phyloP scores from a whole-genome alignment of 78 protist species.

The Protostelium mycophagum region DNA sequence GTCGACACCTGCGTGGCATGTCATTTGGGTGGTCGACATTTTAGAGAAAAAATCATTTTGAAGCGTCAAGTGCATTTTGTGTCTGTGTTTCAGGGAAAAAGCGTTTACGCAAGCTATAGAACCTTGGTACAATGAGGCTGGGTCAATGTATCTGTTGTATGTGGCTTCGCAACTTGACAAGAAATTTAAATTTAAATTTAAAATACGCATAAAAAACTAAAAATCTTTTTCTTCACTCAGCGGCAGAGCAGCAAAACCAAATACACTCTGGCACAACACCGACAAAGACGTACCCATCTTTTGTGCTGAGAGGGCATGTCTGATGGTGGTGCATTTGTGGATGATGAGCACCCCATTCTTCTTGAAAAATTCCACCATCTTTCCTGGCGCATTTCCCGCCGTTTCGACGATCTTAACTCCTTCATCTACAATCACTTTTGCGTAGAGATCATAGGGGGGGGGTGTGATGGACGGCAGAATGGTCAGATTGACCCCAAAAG shows the following conservation, averaged over 20 bases:
- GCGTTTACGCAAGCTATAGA: too few species aligned
- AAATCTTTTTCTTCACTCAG: too few species aligned
- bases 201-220: too few species aligned
- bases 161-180: too few species aligned
- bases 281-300: conserved; percentile 5
- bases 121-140: too few species aligned
- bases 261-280: background rate
- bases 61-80: too few species aligned
- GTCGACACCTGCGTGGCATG: conserved; percentile 47
- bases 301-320: conserved; percentile 50
- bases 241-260: too few species aligned
- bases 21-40: too few species aligned
- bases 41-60: too few species aligned
- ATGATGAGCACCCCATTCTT: conserved; percentile 15
- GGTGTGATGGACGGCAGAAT: conserved; percentile 33
- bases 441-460: conserved; percentile 36
- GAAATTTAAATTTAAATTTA: too few species aligned
- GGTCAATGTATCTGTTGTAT: too few species aligned
- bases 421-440: background rate
- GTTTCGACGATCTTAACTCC: conserved; percentile 49
- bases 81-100: too few species aligned
- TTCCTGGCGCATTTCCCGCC: conserved; percentile 50
- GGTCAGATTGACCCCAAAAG: conserved; percentile 64
- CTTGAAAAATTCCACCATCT: conserved; percentile 11
- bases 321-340: conserved; percentile 56